phyloP scores from a whole-genome alignment of 164 flowering plant genomes.

The Hamamelis virginiana region DNA sequence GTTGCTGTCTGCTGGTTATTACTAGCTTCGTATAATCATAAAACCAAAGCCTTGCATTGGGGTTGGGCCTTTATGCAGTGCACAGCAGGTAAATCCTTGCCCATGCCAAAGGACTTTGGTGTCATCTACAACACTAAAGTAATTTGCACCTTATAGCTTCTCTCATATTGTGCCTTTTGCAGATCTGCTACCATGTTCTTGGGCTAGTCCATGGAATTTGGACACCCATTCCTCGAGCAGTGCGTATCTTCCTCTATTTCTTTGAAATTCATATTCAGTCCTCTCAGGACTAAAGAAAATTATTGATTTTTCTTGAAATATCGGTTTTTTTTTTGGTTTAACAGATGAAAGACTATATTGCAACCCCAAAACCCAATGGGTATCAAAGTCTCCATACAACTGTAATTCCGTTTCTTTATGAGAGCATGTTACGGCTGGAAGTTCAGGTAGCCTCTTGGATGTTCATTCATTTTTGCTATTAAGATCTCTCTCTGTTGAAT shows the following conservation, averaged over 20 bases:
- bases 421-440: conserved; percentile 94
- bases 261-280: neutral
- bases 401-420: conserved; percentile 93
- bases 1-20: conserved; percentile 4
- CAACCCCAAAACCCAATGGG: conserved; percentile 98
- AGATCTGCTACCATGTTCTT: conserved; percentile 98
- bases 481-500: conserved; percentile 2
- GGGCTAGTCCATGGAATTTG: conserved; percentile 98
- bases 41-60: conserved; percentile 79
- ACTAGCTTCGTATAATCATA: conserved; percentile 84
- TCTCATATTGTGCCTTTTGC: conserved; percentile 24
- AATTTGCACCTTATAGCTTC: neutral
- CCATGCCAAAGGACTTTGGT: neutral
- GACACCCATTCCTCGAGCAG: conserved; percentile 93
- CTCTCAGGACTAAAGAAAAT: neutral
- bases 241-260: conserved; percentile 33
- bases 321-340: neutral
- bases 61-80: conserved; percentile 81
- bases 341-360: conserved; percentile 97
- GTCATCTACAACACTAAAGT: neutral
- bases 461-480: neutral
- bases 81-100: conserved; percentile 67
- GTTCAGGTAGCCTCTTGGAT: conserved; percentile 66
- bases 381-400: conserved; percentile 97
- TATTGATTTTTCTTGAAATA: neutral